These are phyloP conservation scores for Theobroma grandiflorum DNA, from an alignment of 441 rosid genomes.

Conservation along the genomic window DNA sequence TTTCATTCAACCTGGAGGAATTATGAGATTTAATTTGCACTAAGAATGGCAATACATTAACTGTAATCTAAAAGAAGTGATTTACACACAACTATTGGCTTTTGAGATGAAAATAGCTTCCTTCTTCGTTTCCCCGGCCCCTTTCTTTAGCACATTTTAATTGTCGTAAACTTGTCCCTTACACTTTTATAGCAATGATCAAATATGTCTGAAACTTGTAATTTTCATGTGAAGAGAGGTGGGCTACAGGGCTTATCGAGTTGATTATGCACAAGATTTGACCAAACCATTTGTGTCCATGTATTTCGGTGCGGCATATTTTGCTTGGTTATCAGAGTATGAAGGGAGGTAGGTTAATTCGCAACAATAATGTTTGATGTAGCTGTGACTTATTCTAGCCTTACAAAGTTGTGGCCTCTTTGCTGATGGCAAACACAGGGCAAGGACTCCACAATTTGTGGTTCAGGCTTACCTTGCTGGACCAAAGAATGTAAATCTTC, in stretches of 20 bases:
- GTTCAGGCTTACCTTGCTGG: constrained; percentile 82
- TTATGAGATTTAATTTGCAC: not conserved
- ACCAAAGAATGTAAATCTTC: constrained; percentile 66
- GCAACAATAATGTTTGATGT: not conserved
- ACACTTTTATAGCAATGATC: not conserved
- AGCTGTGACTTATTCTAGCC: not conserved
- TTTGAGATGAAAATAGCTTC: not conserved
- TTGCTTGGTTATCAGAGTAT: constrained; percentile 81
- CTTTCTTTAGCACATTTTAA: not conserved
- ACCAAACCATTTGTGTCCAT: constrained; percentile 84
- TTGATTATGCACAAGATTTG: constrained; percentile 70
- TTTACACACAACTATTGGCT: not conserved
- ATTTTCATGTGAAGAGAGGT: constrained; percentile 59
- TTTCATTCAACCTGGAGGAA: not conserved
- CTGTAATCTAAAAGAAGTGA: not conserved
- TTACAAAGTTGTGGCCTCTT: constrained; percentile 8
- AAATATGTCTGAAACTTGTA: constrained; percentile 20
- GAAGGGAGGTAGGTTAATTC: constrained; percentile 72
- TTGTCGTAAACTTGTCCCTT: not conserved
- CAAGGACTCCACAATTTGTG: constrained; percentile 72
- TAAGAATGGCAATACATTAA: not conserved
- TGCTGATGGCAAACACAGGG: constrained; percentile 48
- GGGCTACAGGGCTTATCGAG: constrained; percentile 80
- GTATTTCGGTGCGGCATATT: constrained; percentile 91
- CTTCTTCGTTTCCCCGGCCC: not conserved